Base-by-base conservation (phyloP, 331 rosid species). In the Prunus yedoensis region DNA sequence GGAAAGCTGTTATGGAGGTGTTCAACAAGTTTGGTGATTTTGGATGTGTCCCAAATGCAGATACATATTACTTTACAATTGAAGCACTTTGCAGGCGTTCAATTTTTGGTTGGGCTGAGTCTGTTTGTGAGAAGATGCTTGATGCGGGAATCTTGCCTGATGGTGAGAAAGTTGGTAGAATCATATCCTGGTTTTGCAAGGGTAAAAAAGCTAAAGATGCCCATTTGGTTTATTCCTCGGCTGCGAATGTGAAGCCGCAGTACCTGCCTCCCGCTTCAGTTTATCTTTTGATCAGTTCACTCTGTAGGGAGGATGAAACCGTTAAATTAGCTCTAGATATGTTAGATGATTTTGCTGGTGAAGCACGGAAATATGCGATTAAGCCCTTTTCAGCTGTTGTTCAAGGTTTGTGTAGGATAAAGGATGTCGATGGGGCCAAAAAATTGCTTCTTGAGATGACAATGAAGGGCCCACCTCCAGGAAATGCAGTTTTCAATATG, bases 401-500 rank as follows among this genome's bases (percentile, higher is more conserved):
- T 66, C 80, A 45, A 60, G 88, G 88, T 38, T 83, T 94, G 80
- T 94, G 95, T 68, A 88, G 95, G 87, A 78, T 70, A 53, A 87
- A 85, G 73, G 86, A 90, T 63, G 83, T 83, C 56, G 79, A 68
- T 64, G 78, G 71, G 21, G 97, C 95, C 17, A 87, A 83, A 74
- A 49, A 78, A 27, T 76, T 94, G 78, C 83, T 90, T 56, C 77
- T 82, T 38, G 83, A 82, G 76, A 91, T 91, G 97, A 80, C 89
- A 68, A 79, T 77, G 5, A 87, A 88, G 12, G 97, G 91, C 35
- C 98, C 95, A 0, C 93, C 91, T 10, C 97, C 98, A 30, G 97
- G 96, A 58, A 91, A 88, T 85, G 89, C 86, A 10, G 88, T 83
- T 74, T 91, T 91, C 88, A 32, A 27, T 27, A 27, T 27, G 28